phyloP scores from a whole-genome alignment of 1,284 basidiomycete genomes.

The Austropuccinia psidii region DNA sequence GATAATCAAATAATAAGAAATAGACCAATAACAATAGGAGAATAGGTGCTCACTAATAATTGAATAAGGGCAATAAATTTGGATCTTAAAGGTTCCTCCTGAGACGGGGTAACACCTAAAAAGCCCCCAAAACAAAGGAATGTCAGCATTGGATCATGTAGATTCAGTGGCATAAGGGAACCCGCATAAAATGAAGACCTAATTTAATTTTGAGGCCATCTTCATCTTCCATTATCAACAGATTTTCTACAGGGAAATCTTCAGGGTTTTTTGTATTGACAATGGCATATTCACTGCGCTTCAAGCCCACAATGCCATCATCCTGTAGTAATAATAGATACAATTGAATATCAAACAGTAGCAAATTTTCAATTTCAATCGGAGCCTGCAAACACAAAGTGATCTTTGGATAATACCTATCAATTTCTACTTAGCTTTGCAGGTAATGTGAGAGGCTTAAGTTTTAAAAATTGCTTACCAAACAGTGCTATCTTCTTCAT shows the following conservation, averaged over 20 bases:
- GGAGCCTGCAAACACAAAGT: conserved; percentile 30
- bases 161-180: too few species aligned
- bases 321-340: too few species aligned
- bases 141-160: too few species aligned
- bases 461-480: background rate
- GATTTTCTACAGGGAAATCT: conserved; percentile 36
- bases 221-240: conserved; percentile 21
- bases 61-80: too few species aligned
- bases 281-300: conserved; percentile 32
- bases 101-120: too few species aligned
- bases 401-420: conserved; percentile 34
- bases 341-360: conserved; percentile 94
- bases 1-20: conserved; percentile 50
- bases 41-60: too few species aligned
- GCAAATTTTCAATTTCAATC: conserved; percentile 80
- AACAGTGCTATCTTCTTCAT: conserved; percentile 24
- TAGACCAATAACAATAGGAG: too few species aligned
- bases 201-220: conserved; percentile 28
- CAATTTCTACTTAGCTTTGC: background rate
- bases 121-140: too few species aligned
- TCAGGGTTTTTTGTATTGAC: conserved; percentile 37
- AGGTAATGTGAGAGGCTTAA: background rate
- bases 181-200: conserved; percentile 27
- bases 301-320: conserved; percentile 61
- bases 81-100: too few species aligned